These are phyloP conservation scores for Cyclotella atomus DNA, from an alignment of 108 stramenopile genomes.

Conservation along the genomic window DNA sequence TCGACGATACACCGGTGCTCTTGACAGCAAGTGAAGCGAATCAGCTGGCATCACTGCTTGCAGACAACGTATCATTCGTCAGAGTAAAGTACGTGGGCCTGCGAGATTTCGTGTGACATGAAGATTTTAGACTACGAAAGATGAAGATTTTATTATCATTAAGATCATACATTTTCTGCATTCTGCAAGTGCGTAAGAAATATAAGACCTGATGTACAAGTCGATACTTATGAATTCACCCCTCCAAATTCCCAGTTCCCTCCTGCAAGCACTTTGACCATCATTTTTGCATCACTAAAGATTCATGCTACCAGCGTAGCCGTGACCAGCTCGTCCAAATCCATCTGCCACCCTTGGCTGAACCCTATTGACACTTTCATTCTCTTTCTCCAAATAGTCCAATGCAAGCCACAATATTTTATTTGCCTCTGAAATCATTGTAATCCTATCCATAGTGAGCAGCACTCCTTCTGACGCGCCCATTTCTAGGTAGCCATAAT, in stretches of 20 bases:
- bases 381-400: conserved; percentile 12
- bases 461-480: conserved; percentile 30
- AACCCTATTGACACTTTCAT: background rate
- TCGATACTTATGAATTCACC: no score
- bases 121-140: no score
- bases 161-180: no score
- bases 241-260: no score
- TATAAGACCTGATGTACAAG: no score
- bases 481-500: conserved; percentile 55
- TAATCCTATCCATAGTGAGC: conserved; percentile 49
- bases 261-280: no score
- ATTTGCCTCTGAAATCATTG: conserved; percentile 55
- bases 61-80: background rate
- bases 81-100: background rate
- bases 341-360: conserved; percentile 71
- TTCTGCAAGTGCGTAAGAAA: no score
- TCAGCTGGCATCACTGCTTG: background rate
- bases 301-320: conserved; percentile 50
- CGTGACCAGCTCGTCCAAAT: conserved; percentile 62
- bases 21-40: conserved; percentile 6
- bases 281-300: no score
- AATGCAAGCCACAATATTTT: conserved; percentile 41
- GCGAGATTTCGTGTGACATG: background rate
- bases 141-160: no score
- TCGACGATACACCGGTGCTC: conserved; percentile 2